These are phyloP conservation scores for Hortaea werneckii DNA, from an alignment of 2,329 filamentous ascomycete genomes.

Conservation along the genomic window DNA sequence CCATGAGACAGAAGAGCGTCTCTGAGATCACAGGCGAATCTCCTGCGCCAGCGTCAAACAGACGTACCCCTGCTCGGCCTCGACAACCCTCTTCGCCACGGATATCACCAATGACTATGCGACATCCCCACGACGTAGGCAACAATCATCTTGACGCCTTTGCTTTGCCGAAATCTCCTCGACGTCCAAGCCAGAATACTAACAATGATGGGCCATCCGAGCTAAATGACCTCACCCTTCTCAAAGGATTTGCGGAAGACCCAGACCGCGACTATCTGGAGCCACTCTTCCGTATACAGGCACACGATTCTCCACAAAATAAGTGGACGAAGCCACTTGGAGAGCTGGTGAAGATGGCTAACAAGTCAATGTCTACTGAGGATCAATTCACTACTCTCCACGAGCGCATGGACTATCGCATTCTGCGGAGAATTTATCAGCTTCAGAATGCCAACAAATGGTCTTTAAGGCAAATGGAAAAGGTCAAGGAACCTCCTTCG, in stretches of 20 bases:
- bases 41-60: background rate
- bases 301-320: conserved; percentile 44
- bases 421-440: conserved; percentile 77
- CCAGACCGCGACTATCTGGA: conserved; percentile 50
- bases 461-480: conserved; percentile 82
- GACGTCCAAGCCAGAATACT: conserved; percentile 3
- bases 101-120: conserved; percentile 1
- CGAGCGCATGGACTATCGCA: conserved; percentile 78
- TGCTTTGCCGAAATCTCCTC: conserved; percentile 3
- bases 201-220: conserved; percentile 1
- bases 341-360: conserved; percentile 67
- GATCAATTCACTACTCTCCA: conserved; percentile 76
- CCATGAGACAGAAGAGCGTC: conserved; percentile 61
- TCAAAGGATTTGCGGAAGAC: conserved; percentile 39
- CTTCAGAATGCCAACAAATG: conserved; percentile 86
- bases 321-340: conserved; percentile 44
- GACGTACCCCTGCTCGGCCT: background rate
- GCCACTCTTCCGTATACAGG: conserved; percentile 48
- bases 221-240: conserved; percentile 24
- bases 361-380: conserved; percentile 80
- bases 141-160: background rate
- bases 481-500: conserved; percentile 68
- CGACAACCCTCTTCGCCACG: conserved; percentile 1
- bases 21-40: conserved; percentile 38
- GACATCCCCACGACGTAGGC: conserved; percentile 1